These are phyloP conservation scores for Colletotrichum sp. DNA, from an alignment of 2,329 filamentous ascomycete genomes.

Conservation along the genomic window DNA sequence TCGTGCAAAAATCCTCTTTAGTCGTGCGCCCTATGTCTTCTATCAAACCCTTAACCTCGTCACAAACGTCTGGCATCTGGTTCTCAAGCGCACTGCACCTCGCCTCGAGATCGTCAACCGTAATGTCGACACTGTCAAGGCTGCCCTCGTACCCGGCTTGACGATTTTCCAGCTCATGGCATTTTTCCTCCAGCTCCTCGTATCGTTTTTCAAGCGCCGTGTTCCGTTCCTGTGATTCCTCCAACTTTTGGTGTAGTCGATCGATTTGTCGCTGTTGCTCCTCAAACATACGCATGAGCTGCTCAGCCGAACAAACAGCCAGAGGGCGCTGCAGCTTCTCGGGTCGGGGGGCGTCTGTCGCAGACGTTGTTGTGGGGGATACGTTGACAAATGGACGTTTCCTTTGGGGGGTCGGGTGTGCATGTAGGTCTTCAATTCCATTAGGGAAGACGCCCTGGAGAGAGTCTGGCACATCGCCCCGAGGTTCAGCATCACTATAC, in stretches of 20 bases:
- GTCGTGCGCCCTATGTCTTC: background rate
- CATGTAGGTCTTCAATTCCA: background rate
- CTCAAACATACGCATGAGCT: background rate
- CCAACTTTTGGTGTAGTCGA: background rate
- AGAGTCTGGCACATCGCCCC: background rate
- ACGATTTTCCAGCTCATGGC: background rate
- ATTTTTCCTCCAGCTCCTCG: background rate
- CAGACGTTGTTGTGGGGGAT: background rate
- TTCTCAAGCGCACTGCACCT: background rate
- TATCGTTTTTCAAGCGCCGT: background rate
- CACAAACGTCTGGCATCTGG: background rate
- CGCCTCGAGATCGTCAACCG: background rate
- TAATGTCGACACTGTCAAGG: background rate
- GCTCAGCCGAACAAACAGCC: background rate
- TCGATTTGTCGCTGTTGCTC: background rate
- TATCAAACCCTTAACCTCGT: background rate
- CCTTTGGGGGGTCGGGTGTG: background rate
- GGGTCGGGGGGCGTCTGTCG: background rate
- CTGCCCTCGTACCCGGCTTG: background rate
- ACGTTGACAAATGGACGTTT: background rate
- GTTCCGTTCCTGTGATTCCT: background rate
- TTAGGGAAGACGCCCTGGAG: background rate
- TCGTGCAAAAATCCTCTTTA: background rate
- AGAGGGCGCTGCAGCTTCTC: background rate
- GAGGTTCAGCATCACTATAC: background rate